Evolutionary conservation across 2,329 filamentous ascomycete genomes (phyloP), one percentile per base, ranked within the genome.

Genomic region (Trichoderma sp.): DNA sequence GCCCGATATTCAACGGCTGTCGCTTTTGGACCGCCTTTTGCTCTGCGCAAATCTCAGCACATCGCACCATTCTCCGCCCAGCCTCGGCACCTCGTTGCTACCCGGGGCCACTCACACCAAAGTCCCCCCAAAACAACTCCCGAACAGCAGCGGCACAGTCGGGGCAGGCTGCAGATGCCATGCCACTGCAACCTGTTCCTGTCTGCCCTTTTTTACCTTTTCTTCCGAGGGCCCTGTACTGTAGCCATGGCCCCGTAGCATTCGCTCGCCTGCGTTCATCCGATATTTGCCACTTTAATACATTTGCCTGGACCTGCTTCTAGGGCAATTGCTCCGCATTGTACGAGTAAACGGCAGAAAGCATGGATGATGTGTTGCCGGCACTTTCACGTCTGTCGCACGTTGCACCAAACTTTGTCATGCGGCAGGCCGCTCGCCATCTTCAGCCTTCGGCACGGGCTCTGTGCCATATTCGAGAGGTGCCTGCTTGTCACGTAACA

Each of bases 41-140:
- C 56, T 62, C 33, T 71, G 67, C 67, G 67, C 66, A 69, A 38
- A 38, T 69, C 50, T 69, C 66, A 69, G 56, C 53, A 71, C 67
- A 60, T 71, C 14, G 67, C 67, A 31, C 53, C 67, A 68, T 56
- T 31, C 65, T 68, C 45, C 29, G 45, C 11, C 65, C 50, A 71
- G 53, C 53, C 33, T 71, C 67, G 67, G 50, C 67, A 62, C 50
- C 53, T 62, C 33, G 53, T 71, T 35, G 38, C 67, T 45, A 29
- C 33, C 18, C 21, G 21, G 53, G 56, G 31, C 33, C 67, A 71
- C 67, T 27, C 50, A 71, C 35, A 62, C 50, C 33, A 21, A 35
- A 60, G 33, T 7, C 35, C 21, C 50, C 53, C 50, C 45, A 60
- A 62, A 31, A 41, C 50, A 71, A 62, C 53, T 41, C 67, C 35